Conservation (phyloP, 1,139 yeast genomes). For the Candida neerlandica region DNA sequence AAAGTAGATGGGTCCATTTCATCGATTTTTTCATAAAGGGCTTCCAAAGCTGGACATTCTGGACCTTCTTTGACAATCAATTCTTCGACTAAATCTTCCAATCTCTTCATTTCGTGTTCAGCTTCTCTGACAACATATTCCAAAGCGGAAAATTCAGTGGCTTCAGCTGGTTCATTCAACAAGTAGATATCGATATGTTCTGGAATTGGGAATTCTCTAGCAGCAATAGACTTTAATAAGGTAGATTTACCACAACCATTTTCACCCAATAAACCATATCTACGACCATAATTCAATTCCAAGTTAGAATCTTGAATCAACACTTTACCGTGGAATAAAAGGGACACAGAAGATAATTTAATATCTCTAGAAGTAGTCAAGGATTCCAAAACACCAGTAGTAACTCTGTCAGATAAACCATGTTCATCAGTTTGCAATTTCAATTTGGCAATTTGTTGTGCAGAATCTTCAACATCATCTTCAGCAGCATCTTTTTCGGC, state of each 20-base stretch:
- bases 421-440: slow-evolving; percentile 91
- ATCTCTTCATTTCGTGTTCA: slow-evolving; percentile 83
- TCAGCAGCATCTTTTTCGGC: slow-evolving; percentile 60
- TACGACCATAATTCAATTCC: slow-evolving; percentile 95
- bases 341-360: slow-evolving; percentile 85
- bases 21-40: slow-evolving; percentile 92
- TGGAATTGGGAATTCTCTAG: slow-evolving; percentile 95
- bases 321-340: slow-evolving; percentile 97
- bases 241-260: slow-evolving; percentile 99
- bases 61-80: slow-evolving; percentile 91
- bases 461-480: slow-evolving; percentile 62
- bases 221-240: slow-evolving; percentile 86
- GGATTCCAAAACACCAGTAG: slow-evolving; percentile 95
- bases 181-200: slow-evolving; percentile 87
- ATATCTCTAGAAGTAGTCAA: slow-evolving; percentile 90
- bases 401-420: slow-evolving; percentile 95
- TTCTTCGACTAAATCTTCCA: slow-evolving; percentile 91
- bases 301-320: slow-evolving; percentile 86
- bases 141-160: slow-evolving; percentile 87
- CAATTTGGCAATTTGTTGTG: slow-evolving; percentile 79
- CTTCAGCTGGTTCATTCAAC: slow-evolving; percentile 96
- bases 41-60: slow-evolving; percentile 83
- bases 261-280: slow-evolving; percentile 96
- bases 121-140: slow-evolving; percentile 98
- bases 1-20: slow-evolving; percentile 95